These are phyloP conservation scores for Halophytophthora polymorphica DNA, from an alignment of 352 stramenopile species.

Conservation along the genomic window DNA sequence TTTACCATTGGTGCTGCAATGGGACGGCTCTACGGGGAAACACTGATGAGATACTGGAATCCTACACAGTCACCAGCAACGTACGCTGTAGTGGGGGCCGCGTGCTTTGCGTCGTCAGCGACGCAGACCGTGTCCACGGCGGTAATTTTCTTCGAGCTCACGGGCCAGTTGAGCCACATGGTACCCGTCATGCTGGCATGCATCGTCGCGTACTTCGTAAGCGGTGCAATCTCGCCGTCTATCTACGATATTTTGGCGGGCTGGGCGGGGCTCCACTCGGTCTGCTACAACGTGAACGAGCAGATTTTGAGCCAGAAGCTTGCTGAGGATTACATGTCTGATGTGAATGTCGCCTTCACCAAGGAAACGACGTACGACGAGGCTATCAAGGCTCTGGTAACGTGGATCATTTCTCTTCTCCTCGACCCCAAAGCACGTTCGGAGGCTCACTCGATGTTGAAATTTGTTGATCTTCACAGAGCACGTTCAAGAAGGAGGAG, in stretches of 20 bases:
- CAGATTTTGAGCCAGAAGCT: slow-evolving; percentile 66
- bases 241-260: slow-evolving; percentile 86
- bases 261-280: slow-evolving; percentile 71
- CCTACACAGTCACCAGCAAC: slow-evolving; percentile 71
- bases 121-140: slow-evolving; percentile 88
- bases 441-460: neutral
- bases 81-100: slow-evolving; percentile 90
- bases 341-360: slow-evolving; percentile 54
- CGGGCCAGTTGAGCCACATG: slow-evolving; percentile 79
- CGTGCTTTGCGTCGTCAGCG: slow-evolving; percentile 87
- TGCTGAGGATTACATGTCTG: slow-evolving; percentile 66
- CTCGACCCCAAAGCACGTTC: neutral
- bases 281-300: slow-evolving; percentile 83
- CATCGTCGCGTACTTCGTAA: slow-evolving; percentile 80
- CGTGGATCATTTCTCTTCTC: neutral
- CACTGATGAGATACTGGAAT: slow-evolving; percentile 73
- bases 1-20: slow-evolving; percentile 82
- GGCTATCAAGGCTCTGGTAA: slow-evolving; percentile 60
- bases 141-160: slow-evolving; percentile 87
- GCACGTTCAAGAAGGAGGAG: slow-evolving; percentile 68
- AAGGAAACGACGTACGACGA: slow-evolving; percentile 74
- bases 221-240: slow-evolving; percentile 67
- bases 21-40: slow-evolving; percentile 73
- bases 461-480: slow-evolving; percentile 25
- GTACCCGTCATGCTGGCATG: slow-evolving; percentile 80